phyloP scores from a whole-genome alignment of 768 basidiomycete genomes.

The Botryobasidium botryosum region DNA sequence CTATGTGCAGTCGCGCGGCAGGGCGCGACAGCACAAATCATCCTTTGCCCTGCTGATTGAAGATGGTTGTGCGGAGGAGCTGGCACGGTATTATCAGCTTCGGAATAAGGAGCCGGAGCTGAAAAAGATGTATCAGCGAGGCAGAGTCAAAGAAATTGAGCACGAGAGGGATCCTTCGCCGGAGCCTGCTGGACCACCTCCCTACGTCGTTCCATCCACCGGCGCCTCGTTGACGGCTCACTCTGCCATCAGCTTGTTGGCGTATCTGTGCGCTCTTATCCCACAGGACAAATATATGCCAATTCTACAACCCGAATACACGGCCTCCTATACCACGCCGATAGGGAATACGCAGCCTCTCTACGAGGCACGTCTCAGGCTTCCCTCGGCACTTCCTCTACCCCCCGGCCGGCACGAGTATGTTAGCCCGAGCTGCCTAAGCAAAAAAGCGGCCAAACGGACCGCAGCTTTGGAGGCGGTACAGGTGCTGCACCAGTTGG shows the following conservation, averaged over 20 bases:
- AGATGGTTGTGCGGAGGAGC: constrained; percentile 35
- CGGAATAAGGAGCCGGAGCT: constrained; percentile 46
- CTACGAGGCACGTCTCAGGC: constrained; percentile 38
- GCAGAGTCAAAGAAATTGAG: constrained; percentile 16
- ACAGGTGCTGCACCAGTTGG: constrained; percentile 44
- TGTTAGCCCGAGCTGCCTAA: constrained; percentile 32
- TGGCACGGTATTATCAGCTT: constrained; percentile 42
- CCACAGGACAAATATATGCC: constrained; percentile 55
- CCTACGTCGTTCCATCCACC: constrained; percentile 47
- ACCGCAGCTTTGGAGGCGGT: constrained; percentile 70
- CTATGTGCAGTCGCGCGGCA: constrained; percentile 78
- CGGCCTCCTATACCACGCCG: constrained; percentile 2
- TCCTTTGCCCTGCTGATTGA: constrained; percentile 72
- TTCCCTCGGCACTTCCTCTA: constrained; percentile 54
- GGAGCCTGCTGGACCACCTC: too few species aligned
- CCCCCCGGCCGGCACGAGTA: constrained; percentile 35
- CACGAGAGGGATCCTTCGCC: constrained; percentile 16
- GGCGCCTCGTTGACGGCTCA: constrained; percentile 70
- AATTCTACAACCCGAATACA: constrained; percentile 39
- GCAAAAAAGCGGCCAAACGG: constrained; percentile 68
- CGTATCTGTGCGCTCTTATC: constrained; percentile 61
- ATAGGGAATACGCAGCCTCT: constrained; percentile 31
- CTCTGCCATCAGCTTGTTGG: constrained; percentile 51
- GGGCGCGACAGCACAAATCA: constrained; percentile 60
- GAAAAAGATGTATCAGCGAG: constrained; percentile 41